A percentile compares a stretch with the other conserved stretches of the same genome.
phyloP scores from a whole-genome alignment of 108 stramenopile species.

The Cyclotella cryptica region DNA sequence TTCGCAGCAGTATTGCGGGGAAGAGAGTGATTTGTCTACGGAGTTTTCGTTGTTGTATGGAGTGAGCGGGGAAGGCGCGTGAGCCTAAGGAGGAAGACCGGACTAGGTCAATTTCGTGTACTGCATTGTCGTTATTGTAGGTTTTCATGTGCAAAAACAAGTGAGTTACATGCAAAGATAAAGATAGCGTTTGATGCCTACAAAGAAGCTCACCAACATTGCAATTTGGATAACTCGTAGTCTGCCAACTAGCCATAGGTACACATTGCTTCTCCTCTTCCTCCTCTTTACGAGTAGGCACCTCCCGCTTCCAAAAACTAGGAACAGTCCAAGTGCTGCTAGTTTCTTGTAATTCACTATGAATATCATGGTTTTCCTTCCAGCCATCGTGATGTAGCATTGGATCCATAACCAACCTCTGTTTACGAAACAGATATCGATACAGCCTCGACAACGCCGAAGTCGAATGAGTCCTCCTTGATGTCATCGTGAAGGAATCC shows the following conservation, averaged over 20 bases:
- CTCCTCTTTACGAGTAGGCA: not conserved
- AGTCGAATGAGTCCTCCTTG: not conserved
- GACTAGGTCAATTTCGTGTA: conserved; percentile 76
- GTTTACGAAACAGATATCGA: conserved; percentile 2
- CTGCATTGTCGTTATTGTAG: not conserved
- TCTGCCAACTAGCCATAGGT: conserved; percentile 82
- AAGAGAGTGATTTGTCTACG: conserved; percentile 33
- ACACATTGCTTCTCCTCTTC: conserved; percentile 58
- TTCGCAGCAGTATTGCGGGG: conserved; percentile 19
- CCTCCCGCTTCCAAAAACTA: not conserved
- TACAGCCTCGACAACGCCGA: not conserved
- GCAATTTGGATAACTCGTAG: conserved; percentile 74
- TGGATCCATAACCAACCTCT: conserved; percentile 20
- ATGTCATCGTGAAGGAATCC: not conserved
- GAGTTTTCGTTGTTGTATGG: not conserved
- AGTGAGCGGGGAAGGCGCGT: conserved; percentile 14
- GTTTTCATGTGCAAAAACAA: not conserved
- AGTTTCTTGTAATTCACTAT: not conserved
- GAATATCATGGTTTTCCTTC: not conserved
- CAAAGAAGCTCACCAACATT: conserved; percentile 43
- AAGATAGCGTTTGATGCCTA: not conserved
- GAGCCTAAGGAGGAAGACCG: conserved; percentile 38
- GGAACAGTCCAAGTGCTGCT: not conserved
- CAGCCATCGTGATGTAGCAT: conserved; percentile 27
- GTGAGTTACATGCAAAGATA: not conserved